Conservation (phyloP, 2,329 filamentous ascomycete genomes). For the Arachnopeziza araneosa region DNA sequence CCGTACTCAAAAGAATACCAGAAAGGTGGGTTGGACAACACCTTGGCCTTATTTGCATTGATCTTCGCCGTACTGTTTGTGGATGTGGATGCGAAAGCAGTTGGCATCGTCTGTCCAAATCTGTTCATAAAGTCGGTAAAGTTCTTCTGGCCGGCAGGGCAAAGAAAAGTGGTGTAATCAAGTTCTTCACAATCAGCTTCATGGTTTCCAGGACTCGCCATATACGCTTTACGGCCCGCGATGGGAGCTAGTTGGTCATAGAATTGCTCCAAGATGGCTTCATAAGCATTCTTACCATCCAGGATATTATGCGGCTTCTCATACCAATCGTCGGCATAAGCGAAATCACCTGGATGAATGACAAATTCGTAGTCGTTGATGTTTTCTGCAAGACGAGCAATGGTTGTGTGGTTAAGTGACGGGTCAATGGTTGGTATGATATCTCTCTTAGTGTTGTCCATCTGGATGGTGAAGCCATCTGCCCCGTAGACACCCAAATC, state of each 20-base stretch:
- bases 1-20: slow-evolving; percentile 58
- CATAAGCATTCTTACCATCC: slow-evolving; percentile 45
- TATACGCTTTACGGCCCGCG: slow-evolving; percentile 48
- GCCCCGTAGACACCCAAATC: slow-evolving; percentile 50
- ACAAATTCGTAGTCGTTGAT: slow-evolving; percentile 51
- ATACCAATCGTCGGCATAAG: slow-evolving; percentile 52
- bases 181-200: slow-evolving; percentile 49
- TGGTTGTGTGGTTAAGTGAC: slow-evolving; percentile 53
- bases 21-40: slow-evolving; percentile 46
- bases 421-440: slow-evolving; percentile 44
- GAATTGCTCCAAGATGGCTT: slow-evolving; percentile 52
- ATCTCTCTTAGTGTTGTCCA: slow-evolving; percentile 41
- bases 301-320: slow-evolving; percentile 40
- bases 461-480: slow-evolving; percentile 45
- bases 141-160: slow-evolving; percentile 50
- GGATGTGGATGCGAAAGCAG: slow-evolving; percentile 45
- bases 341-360: slow-evolving; percentile 46
- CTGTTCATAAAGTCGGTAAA: slow-evolving; percentile 55
- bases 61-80: slow-evolving; percentile 35
- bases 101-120: slow-evolving; percentile 48
- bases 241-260: slow-evolving; percentile 51
- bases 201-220: slow-evolving; percentile 53
- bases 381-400: slow-evolving; percentile 45
- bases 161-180: slow-evolving; percentile 32
- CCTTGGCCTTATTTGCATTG: slow-evolving; percentile 40